Conservation (phyloP, 116 monocot genomes). For the Iris pallida region DNA sequence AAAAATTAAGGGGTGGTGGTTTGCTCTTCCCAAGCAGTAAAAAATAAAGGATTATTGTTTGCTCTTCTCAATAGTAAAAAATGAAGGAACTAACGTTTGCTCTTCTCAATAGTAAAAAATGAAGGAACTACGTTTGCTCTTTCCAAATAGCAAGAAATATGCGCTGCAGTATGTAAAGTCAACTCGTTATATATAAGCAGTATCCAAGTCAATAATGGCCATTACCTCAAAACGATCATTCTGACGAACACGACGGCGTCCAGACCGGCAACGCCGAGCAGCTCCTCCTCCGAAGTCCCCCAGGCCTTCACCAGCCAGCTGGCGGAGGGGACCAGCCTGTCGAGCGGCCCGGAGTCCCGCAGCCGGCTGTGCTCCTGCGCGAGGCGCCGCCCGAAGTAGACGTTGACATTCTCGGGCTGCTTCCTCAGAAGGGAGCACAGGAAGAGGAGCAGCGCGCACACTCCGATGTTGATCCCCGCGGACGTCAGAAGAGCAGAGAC, state of each 20-base stretch:
- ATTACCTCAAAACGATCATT: slow-evolving; percentile 52
- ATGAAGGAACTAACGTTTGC: too few species aligned
- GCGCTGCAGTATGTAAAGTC: too few species aligned
- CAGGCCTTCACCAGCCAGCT: slow-evolving; percentile 58
- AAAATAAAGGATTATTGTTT: too few species aligned
- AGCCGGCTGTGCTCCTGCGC: slow-evolving; percentile 27
- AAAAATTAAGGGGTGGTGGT: too few species aligned
- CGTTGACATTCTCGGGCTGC: slow-evolving; percentile 51
- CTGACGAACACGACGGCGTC: slow-evolving; percentile 61
- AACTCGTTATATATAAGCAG: too few species aligned
- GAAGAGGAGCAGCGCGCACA: slow-evolving; percentile 40
- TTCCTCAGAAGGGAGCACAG: slow-evolving; percentile 54
- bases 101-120: too few species aligned
- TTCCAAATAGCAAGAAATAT: too few species aligned
- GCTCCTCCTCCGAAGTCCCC: slow-evolving; percentile 48
- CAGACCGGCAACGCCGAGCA: slow-evolving; percentile 39
- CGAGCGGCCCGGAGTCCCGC: slow-evolving; percentile 29
- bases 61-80: too few species aligned
- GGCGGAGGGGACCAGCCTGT: slow-evolving; percentile 57
- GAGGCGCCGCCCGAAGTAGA: slow-evolving; percentile 56
- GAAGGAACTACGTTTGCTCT: too few species aligned
- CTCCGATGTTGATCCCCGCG: slow-evolving; percentile 59
- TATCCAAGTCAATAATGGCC: too few species aligned
- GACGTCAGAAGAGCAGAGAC: slow-evolving; percentile 53
- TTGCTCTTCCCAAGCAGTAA: too few species aligned